Evolutionary conservation across 148 eudicot species (phyloP).

Genomic region (Dianthus caryophyllus): DNA sequence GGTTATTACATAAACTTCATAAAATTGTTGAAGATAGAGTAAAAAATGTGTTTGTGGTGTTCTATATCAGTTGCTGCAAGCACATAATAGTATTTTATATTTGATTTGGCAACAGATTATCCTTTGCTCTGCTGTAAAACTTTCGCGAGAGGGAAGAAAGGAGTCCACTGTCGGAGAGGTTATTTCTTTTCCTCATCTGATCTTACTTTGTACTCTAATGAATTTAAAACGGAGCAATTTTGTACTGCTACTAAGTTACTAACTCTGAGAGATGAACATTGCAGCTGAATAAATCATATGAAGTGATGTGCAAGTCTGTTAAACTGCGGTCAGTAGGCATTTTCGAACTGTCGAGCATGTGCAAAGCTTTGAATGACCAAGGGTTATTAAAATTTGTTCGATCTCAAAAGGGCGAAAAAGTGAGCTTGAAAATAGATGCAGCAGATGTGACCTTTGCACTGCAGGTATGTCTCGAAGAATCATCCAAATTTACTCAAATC

Average conservation of each 20-base stretch:
- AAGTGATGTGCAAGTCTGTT: slow-evolving; percentile 64
- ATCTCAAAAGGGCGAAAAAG: slow-evolving; percentile 63
- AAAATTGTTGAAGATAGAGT: neutral
- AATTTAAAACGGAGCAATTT: neutral
- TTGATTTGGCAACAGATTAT: slow-evolving; percentile 46
- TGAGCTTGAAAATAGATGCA: slow-evolving; percentile 67
- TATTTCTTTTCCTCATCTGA: no score
- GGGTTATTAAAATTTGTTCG: slow-evolving; percentile 76
- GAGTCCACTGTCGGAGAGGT: slow-evolving; percentile 83
- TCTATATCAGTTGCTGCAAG: neutral
- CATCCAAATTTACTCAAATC: neutral
- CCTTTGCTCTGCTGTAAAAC: slow-evolving; percentile 89
- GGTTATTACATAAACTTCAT: slow-evolving; percentile 27
- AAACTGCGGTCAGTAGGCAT: slow-evolving; percentile 62
- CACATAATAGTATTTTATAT: neutral
- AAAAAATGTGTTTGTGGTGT: neutral
- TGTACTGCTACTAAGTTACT: neutral
- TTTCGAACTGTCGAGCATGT: slow-evolving; percentile 81
- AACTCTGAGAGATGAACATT: slow-evolving; percentile 15
- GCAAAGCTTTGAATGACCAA: slow-evolving; percentile 91
- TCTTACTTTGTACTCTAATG: neutral
- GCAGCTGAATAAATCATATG: slow-evolving; percentile 72
- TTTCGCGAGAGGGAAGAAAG: slow-evolving; percentile 66
- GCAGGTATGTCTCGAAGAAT: slow-evolving; percentile 43
- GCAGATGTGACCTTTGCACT: slow-evolving; percentile 80